Conservation (phyloP, 192 early-diverging fungal species). For the Backusella australiensis region DNA sequence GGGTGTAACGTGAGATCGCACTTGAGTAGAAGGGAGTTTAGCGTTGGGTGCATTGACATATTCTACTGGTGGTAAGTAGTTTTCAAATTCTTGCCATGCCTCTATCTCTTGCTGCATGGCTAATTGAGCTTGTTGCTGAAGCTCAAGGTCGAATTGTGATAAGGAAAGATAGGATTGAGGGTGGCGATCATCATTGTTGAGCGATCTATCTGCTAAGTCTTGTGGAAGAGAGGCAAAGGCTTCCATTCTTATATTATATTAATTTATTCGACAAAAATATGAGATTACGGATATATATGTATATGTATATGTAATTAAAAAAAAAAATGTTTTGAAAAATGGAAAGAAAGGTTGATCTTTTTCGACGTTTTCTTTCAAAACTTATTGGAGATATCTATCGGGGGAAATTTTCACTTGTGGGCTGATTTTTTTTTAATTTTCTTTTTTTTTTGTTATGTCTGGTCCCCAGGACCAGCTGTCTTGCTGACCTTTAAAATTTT, state of each 20-base stretch:
- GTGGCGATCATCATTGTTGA: neutral
- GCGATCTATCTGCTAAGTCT: neutral
- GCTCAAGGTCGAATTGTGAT: constrained; percentile 5
- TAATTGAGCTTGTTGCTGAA: constrained; percentile 17
- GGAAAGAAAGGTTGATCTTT: constrained; percentile 1
- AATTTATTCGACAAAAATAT: neutral
- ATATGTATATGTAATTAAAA: neutral
- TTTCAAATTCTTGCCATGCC: constrained; percentile 13
- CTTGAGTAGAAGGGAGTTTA: neutral
- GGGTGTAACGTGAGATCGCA: neutral
- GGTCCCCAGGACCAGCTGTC: neutral
- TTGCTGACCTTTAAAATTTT: neutral
- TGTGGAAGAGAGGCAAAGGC: neutral
- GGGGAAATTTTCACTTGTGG: constrained; percentile 1
- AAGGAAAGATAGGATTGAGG: constrained; percentile 2
- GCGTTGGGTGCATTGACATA: neutral
- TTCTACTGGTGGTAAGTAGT: constrained; percentile 6
- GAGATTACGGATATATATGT: neutral
- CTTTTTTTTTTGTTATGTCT: neutral
- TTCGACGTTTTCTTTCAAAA: neutral
- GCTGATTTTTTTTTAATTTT: constrained; percentile 12
- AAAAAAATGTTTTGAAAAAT: constrained; percentile 1
- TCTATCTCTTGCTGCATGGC: constrained; percentile 11
- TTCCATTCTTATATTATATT: neutral
- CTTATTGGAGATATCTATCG: constrained; percentile 5